Evolutionary conservation across 768 basidiomycete genomes (phyloP).

Genomic region (Sporobolomyces phaffii): DNA sequence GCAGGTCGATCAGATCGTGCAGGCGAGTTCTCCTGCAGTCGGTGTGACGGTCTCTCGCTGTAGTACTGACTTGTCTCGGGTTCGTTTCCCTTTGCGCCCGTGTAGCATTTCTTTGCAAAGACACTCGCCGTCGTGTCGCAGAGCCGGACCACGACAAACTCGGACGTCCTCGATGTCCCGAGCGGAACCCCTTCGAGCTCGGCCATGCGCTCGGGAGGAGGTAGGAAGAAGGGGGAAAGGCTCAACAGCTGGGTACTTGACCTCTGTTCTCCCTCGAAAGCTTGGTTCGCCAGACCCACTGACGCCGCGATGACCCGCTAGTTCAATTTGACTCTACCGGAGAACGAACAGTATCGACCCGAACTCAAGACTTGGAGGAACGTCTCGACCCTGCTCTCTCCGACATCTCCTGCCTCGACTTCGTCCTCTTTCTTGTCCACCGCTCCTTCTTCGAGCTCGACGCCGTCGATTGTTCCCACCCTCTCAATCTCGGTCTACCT

Average conservation of each 20-base stretch:
- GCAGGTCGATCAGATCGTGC: constrained; percentile 36
- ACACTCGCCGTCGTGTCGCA: constrained; percentile 39
- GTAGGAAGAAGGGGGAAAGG: constrained; percentile 2
- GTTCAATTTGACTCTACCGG: constrained; percentile 43
- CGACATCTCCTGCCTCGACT: constrained; percentile 6
- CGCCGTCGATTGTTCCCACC: constrained; percentile 16
- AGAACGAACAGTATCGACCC: constrained; percentile 35
- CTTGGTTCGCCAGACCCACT: rapidly evolving
- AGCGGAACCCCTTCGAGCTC: neutral
- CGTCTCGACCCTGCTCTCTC: constrained; percentile 27
- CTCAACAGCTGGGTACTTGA: constrained; percentile 39
- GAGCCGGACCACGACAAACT: constrained; percentile 6
- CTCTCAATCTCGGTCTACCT: constrained; percentile 39
- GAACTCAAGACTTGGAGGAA: constrained; percentile 40
- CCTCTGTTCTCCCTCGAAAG: neutral
- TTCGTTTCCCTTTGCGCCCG: no score
- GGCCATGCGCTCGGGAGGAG: neutral
- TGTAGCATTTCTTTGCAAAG: constrained; percentile 42
- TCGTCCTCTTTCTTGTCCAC: neutral
- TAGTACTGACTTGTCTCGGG: neutral
- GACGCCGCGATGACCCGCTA: neutral
- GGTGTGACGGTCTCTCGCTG: no score
- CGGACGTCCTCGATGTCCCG: neutral
- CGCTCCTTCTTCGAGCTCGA: neutral
- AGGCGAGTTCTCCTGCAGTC: constrained; percentile 5